phyloP scores from a whole-genome alignment of 192 early-diverging fungal genomes.

The Spinellus fusiger region DNA sequence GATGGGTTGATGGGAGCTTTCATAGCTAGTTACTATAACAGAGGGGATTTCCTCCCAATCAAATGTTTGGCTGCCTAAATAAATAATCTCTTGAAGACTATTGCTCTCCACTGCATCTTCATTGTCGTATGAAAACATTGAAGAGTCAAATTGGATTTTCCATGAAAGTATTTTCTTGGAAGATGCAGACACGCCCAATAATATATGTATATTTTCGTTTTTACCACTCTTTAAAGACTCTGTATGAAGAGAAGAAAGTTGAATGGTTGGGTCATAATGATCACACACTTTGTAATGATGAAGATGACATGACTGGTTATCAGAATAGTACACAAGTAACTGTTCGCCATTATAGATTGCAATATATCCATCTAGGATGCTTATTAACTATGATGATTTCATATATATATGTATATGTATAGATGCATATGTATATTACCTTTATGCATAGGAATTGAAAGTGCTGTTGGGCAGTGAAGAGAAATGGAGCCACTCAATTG shows the following conservation, averaged over 20 bases:
- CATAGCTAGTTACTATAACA: not conserved
- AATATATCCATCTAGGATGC: conserved; percentile 8
- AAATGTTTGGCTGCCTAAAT: not conserved
- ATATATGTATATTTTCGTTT: not conserved
- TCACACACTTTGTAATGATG: conserved; percentile 8
- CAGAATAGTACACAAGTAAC: conserved; percentile 13
- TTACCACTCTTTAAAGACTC: not conserved
- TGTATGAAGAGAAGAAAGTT: conserved; percentile 11
- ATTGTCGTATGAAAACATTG: not conserved
- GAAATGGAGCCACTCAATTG: conserved; percentile 13
- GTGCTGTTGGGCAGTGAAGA: not conserved
- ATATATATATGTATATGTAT: not conserved
- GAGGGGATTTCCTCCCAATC: not conserved
- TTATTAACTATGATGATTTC: not conserved
- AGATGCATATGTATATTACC: conserved; percentile 17
- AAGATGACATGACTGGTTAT: conserved; percentile 15
- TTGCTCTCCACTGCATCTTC: not conserved
- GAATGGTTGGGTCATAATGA: not conserved
- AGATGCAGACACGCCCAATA: conserved; percentile 10
- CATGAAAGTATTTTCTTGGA: conserved; percentile 1
- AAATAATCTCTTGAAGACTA: not conserved
- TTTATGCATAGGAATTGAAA: conserved; percentile 18
- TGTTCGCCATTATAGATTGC: conserved; percentile 23
- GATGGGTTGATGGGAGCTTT: conserved; percentile 4
- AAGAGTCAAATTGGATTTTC: not conserved